Percentiles rank a stretch among this genome's conserved stretches.
Conservation (phyloP, 495 filamentous ascomycete genomes). For the Talaromyces ruber region DNA sequence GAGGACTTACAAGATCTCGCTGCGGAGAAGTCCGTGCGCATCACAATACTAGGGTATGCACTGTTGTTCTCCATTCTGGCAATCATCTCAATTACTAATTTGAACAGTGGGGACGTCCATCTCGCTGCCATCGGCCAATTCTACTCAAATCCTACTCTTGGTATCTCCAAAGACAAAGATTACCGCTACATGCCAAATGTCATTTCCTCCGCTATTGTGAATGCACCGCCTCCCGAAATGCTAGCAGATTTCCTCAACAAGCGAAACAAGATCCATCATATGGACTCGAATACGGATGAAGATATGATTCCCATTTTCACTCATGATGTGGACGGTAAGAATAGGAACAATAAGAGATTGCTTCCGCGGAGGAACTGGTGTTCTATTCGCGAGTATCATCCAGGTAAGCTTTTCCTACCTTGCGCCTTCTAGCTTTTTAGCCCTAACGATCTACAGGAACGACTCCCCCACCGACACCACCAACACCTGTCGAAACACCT, state of each 20-base stretch:
- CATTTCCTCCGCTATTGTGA: conserved; percentile 86
- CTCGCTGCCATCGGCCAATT: conserved; percentile 89
- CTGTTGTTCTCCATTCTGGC: background rate
- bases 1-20: conserved; percentile 86
- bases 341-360: conserved; percentile 84
- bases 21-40: conserved; percentile 79
- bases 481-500: conserved; percentile 22
- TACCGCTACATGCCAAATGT: conserved; percentile 90
- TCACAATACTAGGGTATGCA: conserved; percentile 71
- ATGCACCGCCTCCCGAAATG: conserved; percentile 80
- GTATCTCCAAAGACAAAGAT: conserved; percentile 73
- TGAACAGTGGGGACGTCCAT: conserved; percentile 75
- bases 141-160: conserved; percentile 76
- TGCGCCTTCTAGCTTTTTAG: background rate
- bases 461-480: conserved; percentile 63
- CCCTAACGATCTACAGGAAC: conserved; percentile 14
- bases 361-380: conserved; percentile 91
- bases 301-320: conserved; percentile 90
- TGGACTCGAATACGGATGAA: conserved; percentile 69
- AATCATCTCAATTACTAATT: conserved; percentile 10
- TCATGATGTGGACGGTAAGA: conserved; percentile 79
- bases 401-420: conserved; percentile 34
- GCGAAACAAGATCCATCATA: conserved; percentile 86
- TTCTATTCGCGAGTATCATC: conserved; percentile 73
- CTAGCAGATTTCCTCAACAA: conserved; percentile 89